Percentiles rank a stretch among this genome's conserved stretches.
Conservation (phyloP, 257 asterid species). For the Ocimum tenuiflorum region DNA sequence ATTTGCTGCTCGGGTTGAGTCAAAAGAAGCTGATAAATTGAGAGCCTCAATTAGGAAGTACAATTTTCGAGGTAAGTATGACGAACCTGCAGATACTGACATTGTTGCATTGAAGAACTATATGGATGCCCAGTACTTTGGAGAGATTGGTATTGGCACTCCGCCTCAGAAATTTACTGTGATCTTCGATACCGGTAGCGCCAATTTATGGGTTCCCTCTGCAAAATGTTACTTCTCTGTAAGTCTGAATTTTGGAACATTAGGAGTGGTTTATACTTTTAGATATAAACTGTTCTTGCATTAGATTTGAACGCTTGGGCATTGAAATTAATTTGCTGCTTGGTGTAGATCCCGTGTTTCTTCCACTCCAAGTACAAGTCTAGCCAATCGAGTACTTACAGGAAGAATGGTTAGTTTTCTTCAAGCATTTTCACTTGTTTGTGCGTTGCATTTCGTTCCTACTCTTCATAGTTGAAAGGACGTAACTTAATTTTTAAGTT, state of each 20-base stretch:
- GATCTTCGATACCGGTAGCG: constrained; percentile 93
- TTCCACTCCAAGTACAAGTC: constrained; percentile 84
- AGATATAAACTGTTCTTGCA: background rate
- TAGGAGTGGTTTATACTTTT: background rate
- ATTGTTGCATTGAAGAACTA: constrained; percentile 77
- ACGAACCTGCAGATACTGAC: constrained; percentile 55
- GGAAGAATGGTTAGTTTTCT: constrained; percentile 63
- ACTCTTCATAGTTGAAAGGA: background rate
- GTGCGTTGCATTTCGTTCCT: background rate
- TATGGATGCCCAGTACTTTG: constrained; percentile 96
- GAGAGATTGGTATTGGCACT: constrained; percentile 81
- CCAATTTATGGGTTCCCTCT: constrained; percentile 97
- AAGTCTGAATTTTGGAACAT: constrained; percentile 22
- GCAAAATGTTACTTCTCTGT: constrained; percentile 87
- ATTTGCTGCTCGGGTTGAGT: constrained; percentile 65
- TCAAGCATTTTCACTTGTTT: background rate
- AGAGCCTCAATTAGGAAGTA: constrained; percentile 62
- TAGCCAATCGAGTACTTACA: constrained; percentile 58
- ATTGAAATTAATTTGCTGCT: constrained; percentile 1
- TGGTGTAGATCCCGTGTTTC: constrained; percentile 67
- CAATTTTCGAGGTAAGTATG: constrained; percentile 38
- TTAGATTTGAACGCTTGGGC: background rate
- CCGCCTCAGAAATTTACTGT: constrained; percentile 92
- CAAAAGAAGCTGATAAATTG: constrained; percentile 51
- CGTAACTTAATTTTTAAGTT: background rate